Conservation (phyloP, 2,329 filamentous ascomycete species). For the Polytolypa hystricis region DNA sequence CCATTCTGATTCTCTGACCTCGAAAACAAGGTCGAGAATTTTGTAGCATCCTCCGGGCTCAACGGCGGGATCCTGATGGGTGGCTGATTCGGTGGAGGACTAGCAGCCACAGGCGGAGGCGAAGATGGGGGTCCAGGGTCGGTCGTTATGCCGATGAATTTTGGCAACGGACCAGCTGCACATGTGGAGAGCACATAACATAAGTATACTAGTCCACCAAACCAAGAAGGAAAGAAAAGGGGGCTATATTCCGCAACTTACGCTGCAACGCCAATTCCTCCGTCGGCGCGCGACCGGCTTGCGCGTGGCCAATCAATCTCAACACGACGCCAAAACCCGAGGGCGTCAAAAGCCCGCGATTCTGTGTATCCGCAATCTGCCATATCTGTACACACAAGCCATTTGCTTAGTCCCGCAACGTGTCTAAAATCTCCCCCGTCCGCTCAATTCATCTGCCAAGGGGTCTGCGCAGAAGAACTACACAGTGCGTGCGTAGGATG, state of each 20-base stretch:
- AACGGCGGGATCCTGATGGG: conserved; percentile 81
- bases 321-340: conserved; percentile 88
- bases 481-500: background rate
- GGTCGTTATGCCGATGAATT: conserved; percentile 68
- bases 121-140: conserved; percentile 34
- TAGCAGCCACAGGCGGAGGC: conserved; percentile 46
- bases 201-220: background rate
- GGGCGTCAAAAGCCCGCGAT: conserved; percentile 84
- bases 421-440: no score
- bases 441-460: no score
- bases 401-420: no score
- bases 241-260: no score
- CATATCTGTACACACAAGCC: conserved; percentile 81
- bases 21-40: conserved; percentile 85
- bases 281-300: conserved; percentile 72
- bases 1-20: conserved; percentile 70
- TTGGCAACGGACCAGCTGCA: conserved; percentile 67
- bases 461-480: no score
- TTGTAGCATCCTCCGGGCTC: conserved; percentile 74
- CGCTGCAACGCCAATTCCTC: conserved; percentile 71
- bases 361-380: conserved; percentile 97
- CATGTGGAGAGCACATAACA: conserved; percentile 8
- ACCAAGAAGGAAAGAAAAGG: background rate
- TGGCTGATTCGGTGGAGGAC: conserved; percentile 36
- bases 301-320: conserved; percentile 88